Conservation (phyloP, 1,139 yeast species). For the Debaryomycetaceae sp. region DNA sequence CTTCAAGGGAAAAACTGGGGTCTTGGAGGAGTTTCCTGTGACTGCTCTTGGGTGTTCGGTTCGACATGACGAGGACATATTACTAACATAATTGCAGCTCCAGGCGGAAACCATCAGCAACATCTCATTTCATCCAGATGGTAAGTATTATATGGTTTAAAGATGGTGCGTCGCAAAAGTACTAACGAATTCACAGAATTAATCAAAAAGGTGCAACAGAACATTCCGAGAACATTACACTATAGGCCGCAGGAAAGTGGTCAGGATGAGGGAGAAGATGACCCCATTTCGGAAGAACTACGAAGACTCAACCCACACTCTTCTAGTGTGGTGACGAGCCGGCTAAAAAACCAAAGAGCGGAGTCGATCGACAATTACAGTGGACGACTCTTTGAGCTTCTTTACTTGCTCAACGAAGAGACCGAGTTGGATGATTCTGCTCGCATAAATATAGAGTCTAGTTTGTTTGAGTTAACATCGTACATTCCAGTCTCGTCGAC, state of each 20-base stretch:
- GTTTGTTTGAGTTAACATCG: constrained; percentile 25
- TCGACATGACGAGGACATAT: not conserved
- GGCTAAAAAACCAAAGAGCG: constrained; percentile 1
- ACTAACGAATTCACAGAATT: constrained; percentile 11
- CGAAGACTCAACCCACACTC: constrained; percentile 31
- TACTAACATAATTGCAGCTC: not conserved
- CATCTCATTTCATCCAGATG: constrained; percentile 18
- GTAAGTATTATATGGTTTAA: constrained; percentile 14
- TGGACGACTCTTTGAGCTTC: constrained; percentile 24
- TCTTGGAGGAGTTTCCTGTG: not conserved
- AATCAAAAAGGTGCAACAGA: constrained; percentile 9
- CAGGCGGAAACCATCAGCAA: not conserved
- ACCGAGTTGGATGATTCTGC: constrained; percentile 25
- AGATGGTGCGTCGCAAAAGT: not conserved
- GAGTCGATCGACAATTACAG: constrained; percentile 24
- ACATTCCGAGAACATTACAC: constrained; percentile 11
- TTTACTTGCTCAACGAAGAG: constrained; percentile 27
- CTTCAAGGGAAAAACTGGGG: not conserved
- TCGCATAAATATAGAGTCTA: constrained; percentile 26
- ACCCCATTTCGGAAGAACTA: constrained; percentile 30
- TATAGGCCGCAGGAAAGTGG: constrained; percentile 5
- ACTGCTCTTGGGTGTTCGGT: not conserved
- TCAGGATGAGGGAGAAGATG: constrained; percentile 12
- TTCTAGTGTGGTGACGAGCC: constrained; percentile 10
- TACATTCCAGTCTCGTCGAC: constrained; percentile 19